Percentiles rank a stretch among this genome's conserved stretches.
phyloP scores from a whole-genome alignment of 2,329 filamentous ascomycete genomes.

The Paracamarosporium sp. region DNA sequence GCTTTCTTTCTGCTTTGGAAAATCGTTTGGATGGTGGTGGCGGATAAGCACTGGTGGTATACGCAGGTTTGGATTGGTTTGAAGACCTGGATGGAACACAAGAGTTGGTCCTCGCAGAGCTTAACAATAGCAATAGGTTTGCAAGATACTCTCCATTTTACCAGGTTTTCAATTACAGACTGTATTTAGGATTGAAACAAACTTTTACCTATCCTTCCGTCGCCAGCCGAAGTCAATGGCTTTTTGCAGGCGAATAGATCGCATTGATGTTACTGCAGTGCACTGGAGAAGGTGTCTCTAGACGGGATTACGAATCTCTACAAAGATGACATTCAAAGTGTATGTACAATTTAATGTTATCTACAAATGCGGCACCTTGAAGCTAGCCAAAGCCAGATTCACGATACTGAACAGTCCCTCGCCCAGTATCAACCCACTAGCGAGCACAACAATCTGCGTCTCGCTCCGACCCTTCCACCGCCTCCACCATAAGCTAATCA shows the following conservation, averaged over 20 bases:
- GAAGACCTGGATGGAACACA: background rate
- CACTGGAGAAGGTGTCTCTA: too few relatives aligned
- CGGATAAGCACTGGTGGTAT: background rate
- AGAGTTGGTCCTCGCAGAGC: background rate
- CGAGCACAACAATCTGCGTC: slow-evolving; percentile 87
- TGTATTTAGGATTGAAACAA: too few relatives aligned
- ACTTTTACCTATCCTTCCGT: too few relatives aligned
- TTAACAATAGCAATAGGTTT: background rate
- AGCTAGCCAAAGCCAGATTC: slow-evolving; percentile 82
- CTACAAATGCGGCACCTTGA: slow-evolving; percentile 74
- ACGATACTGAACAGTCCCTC: slow-evolving; percentile 92
- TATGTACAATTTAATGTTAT: background rate
- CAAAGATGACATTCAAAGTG: background rate
- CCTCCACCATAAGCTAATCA: slow-evolving; percentile 80
- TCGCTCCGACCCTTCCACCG: slow-evolving; percentile 61
- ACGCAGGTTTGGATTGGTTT: background rate
- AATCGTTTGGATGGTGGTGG: background rate
- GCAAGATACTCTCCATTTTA: background rate
- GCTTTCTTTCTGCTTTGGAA: background rate
- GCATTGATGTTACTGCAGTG: too few relatives aligned
- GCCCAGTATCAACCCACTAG: slow-evolving; percentile 87
- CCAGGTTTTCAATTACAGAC: too few relatives aligned
- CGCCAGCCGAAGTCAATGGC: too few relatives aligned
- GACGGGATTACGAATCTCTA: too few relatives aligned
- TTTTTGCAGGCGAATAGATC: too few relatives aligned